phyloP scores from a whole-genome alignment of 257 asterid genomes.

The Penstemon eatonii region DNA sequence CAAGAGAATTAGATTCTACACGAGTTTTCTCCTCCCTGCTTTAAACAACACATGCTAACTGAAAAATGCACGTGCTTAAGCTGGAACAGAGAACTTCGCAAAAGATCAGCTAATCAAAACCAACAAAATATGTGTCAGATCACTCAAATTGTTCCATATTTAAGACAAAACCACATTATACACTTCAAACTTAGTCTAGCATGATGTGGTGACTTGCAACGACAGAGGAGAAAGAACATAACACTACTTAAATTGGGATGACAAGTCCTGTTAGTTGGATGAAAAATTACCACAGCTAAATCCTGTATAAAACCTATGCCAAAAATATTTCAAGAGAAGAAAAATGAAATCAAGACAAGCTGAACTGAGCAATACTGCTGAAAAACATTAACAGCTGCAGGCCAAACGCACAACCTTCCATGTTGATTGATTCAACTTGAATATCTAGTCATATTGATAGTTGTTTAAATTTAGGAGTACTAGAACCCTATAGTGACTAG shows the following conservation, averaged over 20 bases:
- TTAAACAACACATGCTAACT: neutral
- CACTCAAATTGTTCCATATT: constrained; percentile 4
- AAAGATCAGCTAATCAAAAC: constrained; percentile 1
- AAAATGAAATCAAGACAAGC: neutral
- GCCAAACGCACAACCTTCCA: neutral
- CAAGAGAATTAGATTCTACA: neutral
- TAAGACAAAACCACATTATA: neutral
- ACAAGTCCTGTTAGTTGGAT: neutral
- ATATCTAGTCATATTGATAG: constrained; percentile 1
- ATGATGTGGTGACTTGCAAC: neutral
- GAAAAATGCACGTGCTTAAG: neutral
- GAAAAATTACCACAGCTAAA: neutral
- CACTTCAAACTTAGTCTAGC: neutral
- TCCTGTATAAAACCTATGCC: neutral
- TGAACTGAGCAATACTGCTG: constrained; percentile 1
- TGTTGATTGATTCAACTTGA: constrained; percentile 9
- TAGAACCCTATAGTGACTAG: no score
- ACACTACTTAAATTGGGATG: constrained; percentile 5
- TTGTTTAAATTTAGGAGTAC: no score
- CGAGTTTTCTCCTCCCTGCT: neutral
- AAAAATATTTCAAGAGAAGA: neutral
- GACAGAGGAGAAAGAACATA: neutral
- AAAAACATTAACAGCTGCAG: constrained; percentile 9
- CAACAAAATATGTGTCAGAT: neutral
- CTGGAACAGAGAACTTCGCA: neutral